Evolutionary conservation across 495 filamentous ascomycete species (phyloP), one percentile per base, ranked within the genome.

Genomic region (Sordaria brevicollis): DNA sequence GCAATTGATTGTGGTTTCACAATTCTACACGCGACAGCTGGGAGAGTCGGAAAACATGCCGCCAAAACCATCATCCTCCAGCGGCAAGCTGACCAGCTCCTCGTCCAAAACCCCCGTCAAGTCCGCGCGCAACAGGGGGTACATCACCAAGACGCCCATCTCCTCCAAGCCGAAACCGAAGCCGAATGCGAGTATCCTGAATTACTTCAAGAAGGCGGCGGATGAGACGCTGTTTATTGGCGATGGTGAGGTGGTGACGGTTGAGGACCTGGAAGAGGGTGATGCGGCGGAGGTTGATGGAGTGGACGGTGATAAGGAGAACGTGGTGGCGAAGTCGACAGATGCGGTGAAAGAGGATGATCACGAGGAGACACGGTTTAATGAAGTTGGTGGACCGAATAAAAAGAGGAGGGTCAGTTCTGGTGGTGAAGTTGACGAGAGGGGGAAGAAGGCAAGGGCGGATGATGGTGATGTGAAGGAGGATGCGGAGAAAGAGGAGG

Each of bases 131-230:
- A 67, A 37, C 19, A 67, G 35, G 21, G 66, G 35, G 35, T 67
- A 35, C 21, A 29, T 35, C 21, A 41, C 66, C 29, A 41, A 67
- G 35, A 39, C 35, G 13, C 49, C 49, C 2, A 62, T 17, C 49
- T 62, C 67, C n/a, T 65, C 71, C 5, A 78, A 78, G 67, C 71
- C 73, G 54, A 81, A 77, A 31, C 41, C 75, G 11, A 71, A 72
- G 37, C 71, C 84, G 6, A 96, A 95, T 78, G 83, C 81, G 11
- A 96, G 89, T 72, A 96, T 97, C 65, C 76, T 93, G 69, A 90
- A 80, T 70, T 95, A 93, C 77, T 95, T 95, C 81, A 89, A 92
- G 80, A 95, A 93, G 78, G 83, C 86, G 0, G 87, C 91, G 67
- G 75, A 82, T 21, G 76, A 80, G 34, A 62, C 62, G 36, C 71